Conservation (phyloP, 495 filamentous ascomycete genomes). For the Lepraria neglecta region DNA sequence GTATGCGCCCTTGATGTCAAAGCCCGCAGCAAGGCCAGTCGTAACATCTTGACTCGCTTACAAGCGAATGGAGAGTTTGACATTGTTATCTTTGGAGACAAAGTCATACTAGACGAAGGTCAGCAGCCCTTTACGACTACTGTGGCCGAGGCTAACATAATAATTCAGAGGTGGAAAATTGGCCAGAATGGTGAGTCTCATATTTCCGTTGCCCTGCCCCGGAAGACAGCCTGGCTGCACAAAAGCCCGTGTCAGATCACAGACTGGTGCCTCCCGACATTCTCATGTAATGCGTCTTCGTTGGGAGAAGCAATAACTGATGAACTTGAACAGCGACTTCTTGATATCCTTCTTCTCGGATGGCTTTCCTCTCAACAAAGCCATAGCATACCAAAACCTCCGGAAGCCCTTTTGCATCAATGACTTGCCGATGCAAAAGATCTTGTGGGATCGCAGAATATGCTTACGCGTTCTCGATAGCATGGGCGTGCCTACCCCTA, state of each 20-base stretch:
- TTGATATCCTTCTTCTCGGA: conserved; percentile 97
- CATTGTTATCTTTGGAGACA: conserved; percentile 95
- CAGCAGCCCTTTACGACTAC: conserved; percentile 54
- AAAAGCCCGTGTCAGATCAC: neutral
- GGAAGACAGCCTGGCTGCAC: neutral
- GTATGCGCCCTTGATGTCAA: conserved; percentile 95
- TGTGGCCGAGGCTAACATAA: neutral
- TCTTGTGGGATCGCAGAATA: conserved; percentile 90
- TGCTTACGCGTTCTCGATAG: conserved; percentile 82
- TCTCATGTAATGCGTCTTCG: neutral
- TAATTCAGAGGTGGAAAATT: conserved; percentile 61
- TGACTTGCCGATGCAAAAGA: conserved; percentile 95
- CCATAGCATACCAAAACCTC: conserved; percentile 84
- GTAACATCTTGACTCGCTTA: conserved; percentile 88
- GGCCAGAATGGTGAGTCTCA: conserved; percentile 51
- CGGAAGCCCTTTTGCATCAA: conserved; percentile 96
- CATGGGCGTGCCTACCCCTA: conserved; percentile 81
- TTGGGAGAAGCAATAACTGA: conserved; percentile 3
- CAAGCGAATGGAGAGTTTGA: conserved; percentile 90
- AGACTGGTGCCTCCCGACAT: neutral
- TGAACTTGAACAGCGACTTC: conserved; percentile 61
- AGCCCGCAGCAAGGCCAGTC: conserved; percentile 88
- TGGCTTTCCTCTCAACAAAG: conserved; percentile 94
- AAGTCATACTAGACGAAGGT: conserved; percentile 92
- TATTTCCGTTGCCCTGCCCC: neutral